Base-by-base conservation (phyloP, 23 red algal genomes). In the Pyropia haitanensis region DNA sequence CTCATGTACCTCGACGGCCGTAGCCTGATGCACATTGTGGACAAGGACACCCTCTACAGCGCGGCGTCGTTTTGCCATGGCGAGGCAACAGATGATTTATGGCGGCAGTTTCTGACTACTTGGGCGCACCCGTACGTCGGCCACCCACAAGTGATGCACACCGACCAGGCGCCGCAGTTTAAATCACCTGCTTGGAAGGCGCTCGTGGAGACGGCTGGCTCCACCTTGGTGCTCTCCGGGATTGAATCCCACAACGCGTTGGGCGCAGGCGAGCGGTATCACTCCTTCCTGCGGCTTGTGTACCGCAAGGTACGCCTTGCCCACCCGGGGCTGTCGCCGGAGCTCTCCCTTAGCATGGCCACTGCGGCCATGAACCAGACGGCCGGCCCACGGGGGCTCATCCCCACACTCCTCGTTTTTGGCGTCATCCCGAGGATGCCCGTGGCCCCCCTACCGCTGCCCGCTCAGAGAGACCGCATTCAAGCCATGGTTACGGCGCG, bases 351-450 rank as follows among this genome's bases (percentile, higher is more conserved):
- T 20, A 26, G 21, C 0, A 16, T 20, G 16, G 0, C 60, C 14
- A 20, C 30, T 14, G 30, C 22, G 30, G 0, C 60, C 14, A 63
- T 63, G 15, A 63, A 0, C 60, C 21, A 63, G 16, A 63, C 15
- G 16, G 7, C 60, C 15, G 60, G 60, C 22, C 60, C 60, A 26
- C 16, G 14, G 16, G 0, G 14, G 30, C 0, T 63, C 15, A 27
- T 63, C 14, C 60, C 60, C 15, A 63, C 60, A 14, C 19, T 63
- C 14, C 60, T 63, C 15, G 60, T 63, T 14, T 63, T 0, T 27
- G 60, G 60, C 15, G 60, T 63, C 15, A 0, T 0, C 21, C 60
- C 0, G 22, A 14, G 0, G 14, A 63, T 63, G 16, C 0, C 60
- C 60, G 19, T 63, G 16, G 22, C 19, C 30, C 60, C 60, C 22